Conservation (phyloP, 164 flowering plant genomes). For the Platanus orientalis region DNA sequence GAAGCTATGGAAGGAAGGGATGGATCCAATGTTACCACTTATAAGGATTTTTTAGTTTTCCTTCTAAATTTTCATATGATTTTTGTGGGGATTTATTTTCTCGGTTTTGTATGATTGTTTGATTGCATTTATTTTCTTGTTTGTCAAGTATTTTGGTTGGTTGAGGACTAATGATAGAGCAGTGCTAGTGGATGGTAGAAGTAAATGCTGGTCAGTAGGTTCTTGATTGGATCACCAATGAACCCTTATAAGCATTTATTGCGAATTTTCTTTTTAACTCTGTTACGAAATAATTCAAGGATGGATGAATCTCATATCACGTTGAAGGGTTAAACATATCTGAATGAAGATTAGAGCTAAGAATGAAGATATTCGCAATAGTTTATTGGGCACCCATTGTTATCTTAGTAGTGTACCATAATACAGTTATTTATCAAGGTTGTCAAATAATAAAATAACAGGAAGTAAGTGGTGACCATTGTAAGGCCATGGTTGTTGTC, state of each 20-base stretch:
- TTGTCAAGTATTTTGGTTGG: constrained; percentile 21
- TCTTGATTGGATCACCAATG: constrained; percentile 24
- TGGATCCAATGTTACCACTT: constrained; percentile 20
- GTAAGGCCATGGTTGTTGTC: no score
- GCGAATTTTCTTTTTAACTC: no score
- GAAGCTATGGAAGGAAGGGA: constrained; percentile 12
- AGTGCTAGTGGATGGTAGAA: constrained; percentile 26
- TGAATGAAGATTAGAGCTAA: no score
- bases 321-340: no score
- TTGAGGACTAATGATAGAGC: constrained; percentile 24
- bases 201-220: constrained; percentile 38
- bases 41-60: constrained; percentile 8
- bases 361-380: no score
- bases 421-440: no score
- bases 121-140: background rate
- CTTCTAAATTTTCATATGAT: background rate
- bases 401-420: no score
- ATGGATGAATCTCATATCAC: no score
- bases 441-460: no score
- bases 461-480: no score
- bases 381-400: no score
- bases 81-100: background rate
- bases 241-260: background rate
- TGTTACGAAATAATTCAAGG: no score
- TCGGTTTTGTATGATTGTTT: background rate